Conservation (phyloP, 441 rosid genomes). For the Syzygium malaccense region DNA sequence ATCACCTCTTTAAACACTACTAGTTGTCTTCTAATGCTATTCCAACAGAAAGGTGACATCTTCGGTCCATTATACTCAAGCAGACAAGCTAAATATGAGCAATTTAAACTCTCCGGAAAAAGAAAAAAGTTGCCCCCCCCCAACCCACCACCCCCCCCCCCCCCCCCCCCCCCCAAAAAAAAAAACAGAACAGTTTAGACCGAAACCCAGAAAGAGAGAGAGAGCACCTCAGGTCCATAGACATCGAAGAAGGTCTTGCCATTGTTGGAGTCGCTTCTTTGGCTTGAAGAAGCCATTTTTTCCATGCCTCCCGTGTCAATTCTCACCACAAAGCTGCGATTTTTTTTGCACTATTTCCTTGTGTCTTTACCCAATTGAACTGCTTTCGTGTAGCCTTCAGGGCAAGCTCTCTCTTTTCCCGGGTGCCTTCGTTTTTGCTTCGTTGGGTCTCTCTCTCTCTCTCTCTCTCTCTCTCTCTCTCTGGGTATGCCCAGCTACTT, state of each 20-base stretch:
- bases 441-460: not conserved
- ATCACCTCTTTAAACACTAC: not conserved
- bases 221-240: constrained; percentile 61
- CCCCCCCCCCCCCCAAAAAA: not conserved
- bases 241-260: constrained; percentile 36
- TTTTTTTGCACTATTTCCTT: not conserved
- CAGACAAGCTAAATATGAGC: not conserved
- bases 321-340: not conserved
- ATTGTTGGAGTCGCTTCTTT: not conserved
- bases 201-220: not conserved
- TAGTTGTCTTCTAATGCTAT: not conserved
- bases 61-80: not conserved
- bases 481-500: not conserved
- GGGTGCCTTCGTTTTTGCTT: not conserved
- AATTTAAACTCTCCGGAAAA: not conserved
- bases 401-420: not conserved
- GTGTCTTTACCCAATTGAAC: not conserved
- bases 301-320: not conserved
- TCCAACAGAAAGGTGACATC: not conserved
- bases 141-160: not conserved
- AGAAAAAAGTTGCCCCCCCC: not conserved
- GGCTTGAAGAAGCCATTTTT: not conserved
- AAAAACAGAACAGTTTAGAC: not conserved
- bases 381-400: not conserved
- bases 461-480: not conserved